Percentiles rank a stretch among this genome's conserved stretches.
Evolutionary conservation across 208 protist genomes (phyloP).

Genomic region (Trypanosoma scelopori): DNA sequence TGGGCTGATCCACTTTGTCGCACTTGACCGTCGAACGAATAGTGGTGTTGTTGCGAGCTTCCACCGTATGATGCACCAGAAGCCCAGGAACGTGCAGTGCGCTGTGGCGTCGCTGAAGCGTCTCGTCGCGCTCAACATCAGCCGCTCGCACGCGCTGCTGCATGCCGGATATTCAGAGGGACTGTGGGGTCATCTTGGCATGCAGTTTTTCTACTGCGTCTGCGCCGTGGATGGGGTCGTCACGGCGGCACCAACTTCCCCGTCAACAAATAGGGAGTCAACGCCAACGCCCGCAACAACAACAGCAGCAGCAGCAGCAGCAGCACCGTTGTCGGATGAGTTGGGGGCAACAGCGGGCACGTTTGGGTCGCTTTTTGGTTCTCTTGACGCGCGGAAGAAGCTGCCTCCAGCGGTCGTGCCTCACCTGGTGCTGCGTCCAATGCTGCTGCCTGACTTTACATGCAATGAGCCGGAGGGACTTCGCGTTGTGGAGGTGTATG

Average conservation of each 20-base stretch:
- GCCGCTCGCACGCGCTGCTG: conserved; percentile 18
- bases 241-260: not conserved
- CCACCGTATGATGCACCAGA: conserved; percentile 24
- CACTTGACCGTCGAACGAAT: conserved; percentile 16
- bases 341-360: not conserved
- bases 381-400: conserved; percentile 1
- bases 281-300: not conserved
- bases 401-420: conserved; percentile 2
- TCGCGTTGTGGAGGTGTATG: conserved; percentile 26
- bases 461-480: conserved; percentile 8
- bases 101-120: conserved; percentile 14
- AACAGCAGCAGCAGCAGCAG: not conserved
- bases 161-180: conserved; percentile 24
- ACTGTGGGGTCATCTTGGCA: conserved; percentile 26
- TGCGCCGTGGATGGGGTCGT: not conserved
- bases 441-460: conserved; percentile 25
- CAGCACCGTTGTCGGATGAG: not conserved
- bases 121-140: conserved; percentile 25
- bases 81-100: conserved; percentile 1
- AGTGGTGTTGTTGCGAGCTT: conserved; percentile 21
- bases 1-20: conserved; percentile 26
- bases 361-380: conserved; percentile 2
- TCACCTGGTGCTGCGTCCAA: conserved; percentile 22
- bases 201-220: conserved; percentile 32
- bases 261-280: not conserved